Conservation (phyloP, 2,329 filamentous ascomycete species). For the Simplicillium aogashimaense region DNA sequence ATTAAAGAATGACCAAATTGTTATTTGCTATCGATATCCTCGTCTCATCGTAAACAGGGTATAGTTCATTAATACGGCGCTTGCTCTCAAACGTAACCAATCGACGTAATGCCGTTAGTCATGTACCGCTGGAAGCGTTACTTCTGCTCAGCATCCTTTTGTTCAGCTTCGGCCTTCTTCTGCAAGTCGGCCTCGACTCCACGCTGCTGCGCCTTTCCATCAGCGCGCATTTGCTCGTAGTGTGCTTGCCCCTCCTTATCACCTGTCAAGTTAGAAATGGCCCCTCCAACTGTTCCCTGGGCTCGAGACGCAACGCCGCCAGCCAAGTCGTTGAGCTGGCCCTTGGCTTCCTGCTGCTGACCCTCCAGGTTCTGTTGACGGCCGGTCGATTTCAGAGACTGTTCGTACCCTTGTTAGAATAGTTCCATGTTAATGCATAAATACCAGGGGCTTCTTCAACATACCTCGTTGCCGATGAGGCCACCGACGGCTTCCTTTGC, state of each 20-base stretch:
- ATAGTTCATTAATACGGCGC: too few species aligned
- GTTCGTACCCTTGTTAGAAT: too few species aligned
- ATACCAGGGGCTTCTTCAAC: conserved; percentile 7
- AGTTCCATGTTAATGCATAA: too few species aligned
- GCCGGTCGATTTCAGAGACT: conserved; percentile 63
- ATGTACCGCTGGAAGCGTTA: too few species aligned
- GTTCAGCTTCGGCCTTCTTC: conserved; percentile 52
- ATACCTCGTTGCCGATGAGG: conserved; percentile 61
- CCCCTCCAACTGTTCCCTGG: conserved; percentile 60
- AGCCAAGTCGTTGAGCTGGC: conserved; percentile 63
- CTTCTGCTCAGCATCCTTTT: background rate
- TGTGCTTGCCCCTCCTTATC: conserved; percentile 54
- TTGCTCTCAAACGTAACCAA: too few species aligned
- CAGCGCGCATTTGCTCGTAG: conserved; percentile 62
- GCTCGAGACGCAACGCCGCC: conserved; percentile 60
- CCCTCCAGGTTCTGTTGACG: conserved; percentile 71
- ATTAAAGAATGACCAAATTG: too few species aligned
- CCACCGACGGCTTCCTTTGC: conserved; percentile 76
- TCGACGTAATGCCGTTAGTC: too few species aligned
- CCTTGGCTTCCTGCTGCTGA: conserved; percentile 71
- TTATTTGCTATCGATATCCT: too few species aligned
- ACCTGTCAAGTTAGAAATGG: conserved; percentile 63
- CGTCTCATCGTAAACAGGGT: too few species aligned
- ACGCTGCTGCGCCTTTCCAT: conserved; percentile 75
- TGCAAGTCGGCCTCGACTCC: conserved; percentile 73